Percentiles rank a stretch among this genome's conserved stretches.
These are phyloP conservation scores for Fusarium stilboides DNA, from an alignment of 2,329 filamentous ascomycete genomes.

Conservation along the genomic window DNA sequence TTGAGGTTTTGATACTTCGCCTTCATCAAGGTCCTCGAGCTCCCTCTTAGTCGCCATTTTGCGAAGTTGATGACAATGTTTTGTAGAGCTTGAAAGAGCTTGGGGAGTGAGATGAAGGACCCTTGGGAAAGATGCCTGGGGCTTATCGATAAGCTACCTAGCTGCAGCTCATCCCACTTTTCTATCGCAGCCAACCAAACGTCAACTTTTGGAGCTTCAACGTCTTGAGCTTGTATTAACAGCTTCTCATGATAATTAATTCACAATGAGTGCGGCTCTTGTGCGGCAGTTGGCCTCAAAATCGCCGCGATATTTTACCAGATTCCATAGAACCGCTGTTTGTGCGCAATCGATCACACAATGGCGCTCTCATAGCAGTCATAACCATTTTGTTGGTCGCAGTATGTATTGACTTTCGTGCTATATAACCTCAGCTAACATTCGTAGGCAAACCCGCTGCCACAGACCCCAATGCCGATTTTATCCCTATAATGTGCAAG, in stretches of 20 bases:
- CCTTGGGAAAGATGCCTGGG: conserved; percentile 22
- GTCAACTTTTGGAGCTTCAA: conserved; percentile 1
- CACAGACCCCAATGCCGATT: conserved; percentile 2
- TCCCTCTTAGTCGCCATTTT: conserved; percentile 58
- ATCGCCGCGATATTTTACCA: not conserved
- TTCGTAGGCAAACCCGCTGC: conserved; percentile 28
- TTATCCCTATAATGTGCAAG: conserved; percentile 37
- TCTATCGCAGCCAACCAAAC: conserved; percentile 13
- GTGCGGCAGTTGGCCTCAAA: conserved; percentile 46
- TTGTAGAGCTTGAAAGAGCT: conserved; percentile 21
- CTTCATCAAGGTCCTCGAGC: conserved; percentile 51
- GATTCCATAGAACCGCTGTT: conserved; percentile 1
- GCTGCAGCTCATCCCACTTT: conserved; percentile 36
- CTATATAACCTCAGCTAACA: conserved; percentile 18
- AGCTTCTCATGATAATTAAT: conserved; percentile 44
- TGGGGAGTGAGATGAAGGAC: conserved; percentile 15
- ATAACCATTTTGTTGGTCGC: conserved; percentile 57
- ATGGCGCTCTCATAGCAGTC: conserved; percentile 52
- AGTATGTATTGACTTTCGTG: conserved; percentile 45
- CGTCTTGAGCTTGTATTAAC: conserved; percentile 17
- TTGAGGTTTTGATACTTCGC: conserved; percentile 48
- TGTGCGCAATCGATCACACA: conserved; percentile 30
- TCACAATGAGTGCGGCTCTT: conserved; percentile 54
- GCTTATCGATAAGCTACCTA: conserved; percentile 44
- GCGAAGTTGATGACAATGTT: conserved; percentile 5